phyloP scores from a whole-genome alignment of 2,329 filamentous ascomycete species.

The Colletotrichum tofieldiae region DNA sequence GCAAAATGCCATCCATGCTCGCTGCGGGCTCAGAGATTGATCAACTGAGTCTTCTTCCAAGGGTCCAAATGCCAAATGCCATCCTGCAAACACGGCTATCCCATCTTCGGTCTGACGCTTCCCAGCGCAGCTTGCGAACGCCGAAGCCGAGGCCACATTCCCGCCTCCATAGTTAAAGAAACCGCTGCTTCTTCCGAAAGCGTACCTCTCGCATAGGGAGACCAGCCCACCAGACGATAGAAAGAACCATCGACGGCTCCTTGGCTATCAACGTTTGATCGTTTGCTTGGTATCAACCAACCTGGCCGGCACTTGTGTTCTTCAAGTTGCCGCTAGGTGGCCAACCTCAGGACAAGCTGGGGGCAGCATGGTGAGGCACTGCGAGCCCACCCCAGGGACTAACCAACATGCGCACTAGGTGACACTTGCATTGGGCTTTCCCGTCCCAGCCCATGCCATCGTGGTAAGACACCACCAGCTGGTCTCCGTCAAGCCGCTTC shows the following conservation, averaged over 20 bases:
- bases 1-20: conserved; percentile 14
- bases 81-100: conserved; percentile 34
- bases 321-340: neutral
- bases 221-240: neutral
- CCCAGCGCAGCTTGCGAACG: conserved; percentile 8
- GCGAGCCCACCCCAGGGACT: conserved; percentile 18
- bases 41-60: neutral
- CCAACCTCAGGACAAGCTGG: conserved; percentile 3
- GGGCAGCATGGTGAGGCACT: conserved; percentile 15
- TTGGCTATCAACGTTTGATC: neutral
- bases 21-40: neutral
- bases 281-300: neutral
- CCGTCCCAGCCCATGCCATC: conserved; percentile 26
- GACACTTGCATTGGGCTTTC: conserved; percentile 27
- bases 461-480: conserved; percentile 40
- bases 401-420: conserved; percentile 13
- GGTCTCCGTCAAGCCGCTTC: conserved; percentile 27
- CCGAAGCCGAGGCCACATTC: conserved; percentile 17
- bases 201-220: neutral
- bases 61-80: conserved; percentile 34
- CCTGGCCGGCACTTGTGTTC: neutral
- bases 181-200: neutral
- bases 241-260: neutral
- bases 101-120: conserved; percentile 23
- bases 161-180: neutral